Evolutionary conservation across 2,329 filamentous ascomycete genomes (phyloP).

Genomic region (Alternaria sp.): DNA sequence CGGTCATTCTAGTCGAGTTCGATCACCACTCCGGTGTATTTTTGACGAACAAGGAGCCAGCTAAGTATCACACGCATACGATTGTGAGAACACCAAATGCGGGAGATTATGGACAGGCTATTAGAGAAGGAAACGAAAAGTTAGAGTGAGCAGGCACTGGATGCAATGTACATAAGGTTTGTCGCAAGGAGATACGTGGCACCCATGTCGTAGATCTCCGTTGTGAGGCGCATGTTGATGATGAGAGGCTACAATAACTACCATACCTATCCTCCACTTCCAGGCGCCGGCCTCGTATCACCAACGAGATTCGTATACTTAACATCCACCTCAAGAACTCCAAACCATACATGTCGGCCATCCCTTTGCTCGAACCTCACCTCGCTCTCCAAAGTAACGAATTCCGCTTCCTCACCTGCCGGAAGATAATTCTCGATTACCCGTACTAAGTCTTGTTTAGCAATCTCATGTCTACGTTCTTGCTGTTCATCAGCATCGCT

Average conservation of each 20-base stretch:
- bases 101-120: conserved; percentile 73
- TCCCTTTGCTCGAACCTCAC: background rate
- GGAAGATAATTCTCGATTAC: background rate
- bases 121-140: conserved; percentile 42
- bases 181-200: background rate
- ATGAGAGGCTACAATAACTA: background rate
- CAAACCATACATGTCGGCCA: background rate
- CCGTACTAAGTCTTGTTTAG: background rate
- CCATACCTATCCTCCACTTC: background rate
- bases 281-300: background rate
- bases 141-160: conserved; percentile 12
- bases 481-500: background rate
- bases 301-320: background rate
- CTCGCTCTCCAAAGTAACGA: background rate
- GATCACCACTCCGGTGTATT: conserved; percentile 83
- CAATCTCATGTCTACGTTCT: background rate
- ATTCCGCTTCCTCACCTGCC: background rate
- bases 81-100: conserved; percentile 73
- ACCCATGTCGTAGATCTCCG: background rate
- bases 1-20: conserved; percentile 76
- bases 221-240: background rate
- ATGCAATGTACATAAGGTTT: background rate
- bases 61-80: conserved; percentile 82
- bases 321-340: background rate
- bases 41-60: conserved; percentile 72